These are phyloP conservation scores for Fusarium cyanostomum DNA, from an alignment of 2,329 filamentous ascomycete species.

Conservation along the genomic window DNA sequence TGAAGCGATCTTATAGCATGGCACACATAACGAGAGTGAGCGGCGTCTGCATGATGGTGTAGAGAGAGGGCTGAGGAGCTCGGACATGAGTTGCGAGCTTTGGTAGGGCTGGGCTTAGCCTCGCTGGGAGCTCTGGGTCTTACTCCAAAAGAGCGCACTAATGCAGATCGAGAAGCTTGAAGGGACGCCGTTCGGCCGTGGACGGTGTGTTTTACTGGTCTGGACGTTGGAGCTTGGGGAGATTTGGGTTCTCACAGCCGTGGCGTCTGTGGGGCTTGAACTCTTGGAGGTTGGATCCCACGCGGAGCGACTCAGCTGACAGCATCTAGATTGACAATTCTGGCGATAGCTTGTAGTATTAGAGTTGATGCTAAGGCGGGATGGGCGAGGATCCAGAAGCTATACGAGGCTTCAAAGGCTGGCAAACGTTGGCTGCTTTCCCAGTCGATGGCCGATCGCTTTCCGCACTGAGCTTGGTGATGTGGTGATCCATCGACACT, in stretches of 20 bases:
- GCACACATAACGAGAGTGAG: slow-evolving; percentile 6
- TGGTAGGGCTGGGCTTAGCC: slow-evolving; percentile 10
- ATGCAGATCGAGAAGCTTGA: slow-evolving; percentile 5
- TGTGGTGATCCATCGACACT: background rate
- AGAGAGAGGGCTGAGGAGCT: slow-evolving; percentile 8
- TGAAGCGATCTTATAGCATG: slow-evolving; percentile 15
- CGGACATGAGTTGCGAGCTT: background rate
- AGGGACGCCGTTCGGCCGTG: background rate
- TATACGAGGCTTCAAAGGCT: slow-evolving; percentile 1
- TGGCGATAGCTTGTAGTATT: background rate
- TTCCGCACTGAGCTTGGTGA: background rate
- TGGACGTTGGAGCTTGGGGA: background rate
- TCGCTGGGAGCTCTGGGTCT: background rate
- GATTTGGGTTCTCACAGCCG: slow-evolving; percentile 1
- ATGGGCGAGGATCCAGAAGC: background rate
- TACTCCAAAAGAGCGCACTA: background rate
- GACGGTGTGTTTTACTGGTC: no score
- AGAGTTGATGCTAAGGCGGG: slow-evolving; percentile 5
- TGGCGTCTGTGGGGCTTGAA: background rate
- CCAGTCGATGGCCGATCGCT: background rate
- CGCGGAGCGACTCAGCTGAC: background rate
- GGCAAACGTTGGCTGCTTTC: background rate
- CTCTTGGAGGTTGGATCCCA: background rate
- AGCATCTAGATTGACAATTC: background rate
- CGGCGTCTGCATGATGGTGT: slow-evolving; percentile 10